Evolutionary conservation across 2,329 filamentous ascomycete genomes (phyloP).

Genomic region (Hypocrella siamensis): DNA sequence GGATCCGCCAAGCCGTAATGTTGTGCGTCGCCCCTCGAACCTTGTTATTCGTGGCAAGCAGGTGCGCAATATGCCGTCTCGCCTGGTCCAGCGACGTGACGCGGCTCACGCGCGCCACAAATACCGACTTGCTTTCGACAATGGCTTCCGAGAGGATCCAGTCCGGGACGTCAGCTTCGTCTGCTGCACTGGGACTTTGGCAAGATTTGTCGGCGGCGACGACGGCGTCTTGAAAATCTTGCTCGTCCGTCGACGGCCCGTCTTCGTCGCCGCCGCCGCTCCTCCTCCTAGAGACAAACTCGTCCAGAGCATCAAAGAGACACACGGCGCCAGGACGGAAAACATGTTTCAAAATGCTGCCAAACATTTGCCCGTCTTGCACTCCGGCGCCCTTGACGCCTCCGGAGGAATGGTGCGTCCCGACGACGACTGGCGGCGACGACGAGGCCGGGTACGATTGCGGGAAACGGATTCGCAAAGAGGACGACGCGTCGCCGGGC

Average conservation of each 20-base stretch:
- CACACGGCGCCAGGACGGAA: conserved; percentile 67
- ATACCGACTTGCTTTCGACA: conserved; percentile 74
- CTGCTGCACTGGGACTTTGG: conserved; percentile 4
- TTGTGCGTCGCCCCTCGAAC: conserved; percentile 84
- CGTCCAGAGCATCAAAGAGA: conserved; percentile 81
- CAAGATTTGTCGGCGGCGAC: too few relatives aligned
- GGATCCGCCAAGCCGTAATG: conserved; percentile 86
- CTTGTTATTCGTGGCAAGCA: conserved; percentile 70
- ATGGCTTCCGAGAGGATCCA: conserved; percentile 66
- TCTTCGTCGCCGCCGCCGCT: neutral
- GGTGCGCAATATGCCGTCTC: conserved; percentile 51
- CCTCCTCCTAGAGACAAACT: conserved; percentile 22
- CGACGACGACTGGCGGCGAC: conserved; percentile 51
- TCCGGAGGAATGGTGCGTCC: conserved; percentile 69
- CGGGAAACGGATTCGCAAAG: conserved; percentile 53
- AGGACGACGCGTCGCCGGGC: conserved; percentile 44
- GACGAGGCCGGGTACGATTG: conserved; percentile 53
- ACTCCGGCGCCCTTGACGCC: conserved; percentile 57
- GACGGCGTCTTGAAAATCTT: too few relatives aligned
- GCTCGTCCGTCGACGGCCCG: conserved; percentile 2
- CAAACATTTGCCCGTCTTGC: conserved; percentile 52
- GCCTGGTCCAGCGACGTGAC: conserved; percentile 60
- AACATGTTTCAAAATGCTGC: conserved; percentile 48
- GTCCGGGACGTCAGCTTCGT: conserved; percentile 18
- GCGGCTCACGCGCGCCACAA: conserved; percentile 60